Conservation (phyloP, 208 protist species). For the Crithidia acanthocephali region DNA sequence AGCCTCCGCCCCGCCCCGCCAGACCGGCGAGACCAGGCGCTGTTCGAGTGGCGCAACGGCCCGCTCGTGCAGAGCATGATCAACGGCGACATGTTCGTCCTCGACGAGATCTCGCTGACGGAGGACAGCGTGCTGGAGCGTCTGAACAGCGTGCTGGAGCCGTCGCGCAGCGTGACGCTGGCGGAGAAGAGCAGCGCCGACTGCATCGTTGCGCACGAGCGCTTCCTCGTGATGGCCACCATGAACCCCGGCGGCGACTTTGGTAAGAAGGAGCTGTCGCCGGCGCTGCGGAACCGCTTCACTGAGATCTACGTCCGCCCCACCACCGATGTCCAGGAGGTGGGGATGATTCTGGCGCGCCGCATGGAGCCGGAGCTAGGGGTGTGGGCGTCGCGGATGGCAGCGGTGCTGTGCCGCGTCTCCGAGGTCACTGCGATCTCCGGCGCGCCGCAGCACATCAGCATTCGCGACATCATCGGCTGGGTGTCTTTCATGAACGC, state of each 20-base stretch:
- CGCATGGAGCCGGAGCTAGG: conserved; percentile 55
- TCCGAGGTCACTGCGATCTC: conserved; percentile 42
- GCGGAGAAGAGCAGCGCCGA: conserved; percentile 97
- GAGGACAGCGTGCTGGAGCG: conserved; percentile 99
- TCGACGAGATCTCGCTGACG: conserved; percentile 99
- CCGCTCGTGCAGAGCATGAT: conserved; percentile 99
- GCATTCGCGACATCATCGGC: conserved; percentile 96
- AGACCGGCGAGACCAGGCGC: conserved; percentile 67
- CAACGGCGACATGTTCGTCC: conserved; percentile 97
- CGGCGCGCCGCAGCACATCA: conserved; percentile 80
- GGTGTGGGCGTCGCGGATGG: conserved; percentile 79
- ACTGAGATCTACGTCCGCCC: conserved; percentile 99
- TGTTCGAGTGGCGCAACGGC: conserved; percentile 99
- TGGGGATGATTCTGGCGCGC: conserved; percentile 93
- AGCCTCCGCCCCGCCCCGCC: conserved; percentile 86
- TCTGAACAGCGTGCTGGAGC: conserved; percentile 99
- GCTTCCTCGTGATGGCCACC: conserved; percentile 98
- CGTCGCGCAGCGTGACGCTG: conserved; percentile 94
- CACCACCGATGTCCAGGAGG: conserved; percentile 90
- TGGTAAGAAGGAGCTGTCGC: conserved; percentile 99
- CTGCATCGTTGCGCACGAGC: conserved; percentile 79
- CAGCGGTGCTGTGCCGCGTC: conserved; percentile 70
- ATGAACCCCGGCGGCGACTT: conserved; percentile 99
- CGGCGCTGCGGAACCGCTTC: conserved; percentile 99
- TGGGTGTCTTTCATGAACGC: conserved; percentile 97